Percentiles rank a stretch among this genome's conserved stretches.
Evolutionary conservation across 179 eudicot species (phyloP).

Genomic region (Corrigiola litoralis): DNA sequence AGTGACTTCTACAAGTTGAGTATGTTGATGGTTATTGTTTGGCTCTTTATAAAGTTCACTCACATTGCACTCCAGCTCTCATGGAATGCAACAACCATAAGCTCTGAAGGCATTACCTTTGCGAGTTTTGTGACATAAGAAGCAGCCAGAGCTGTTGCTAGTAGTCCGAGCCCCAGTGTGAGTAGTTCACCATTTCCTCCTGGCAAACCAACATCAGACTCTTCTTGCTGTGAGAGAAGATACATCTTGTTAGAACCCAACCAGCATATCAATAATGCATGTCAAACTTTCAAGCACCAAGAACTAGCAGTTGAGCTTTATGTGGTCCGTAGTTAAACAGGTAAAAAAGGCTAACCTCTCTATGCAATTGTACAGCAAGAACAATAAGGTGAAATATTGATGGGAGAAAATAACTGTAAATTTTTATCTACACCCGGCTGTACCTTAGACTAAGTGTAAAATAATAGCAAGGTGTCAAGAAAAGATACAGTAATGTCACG

Average conservation of each 20-base stretch:
- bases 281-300: too few species aligned
- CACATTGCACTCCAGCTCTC: background rate
- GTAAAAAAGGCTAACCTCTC: too few species aligned
- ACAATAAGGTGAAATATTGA: too few species aligned
- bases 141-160: slow-evolving; percentile 86
- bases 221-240: slow-evolving; percentile 69
- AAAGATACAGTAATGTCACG: too few species aligned
- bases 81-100: background rate
- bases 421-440: too few species aligned
- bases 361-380: too few species aligned
- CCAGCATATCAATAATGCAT: background rate
- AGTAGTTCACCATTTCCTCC: slow-evolving; percentile 73
- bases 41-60: background rate
- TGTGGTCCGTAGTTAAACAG: background rate
- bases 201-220: slow-evolving; percentile 47
- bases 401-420: too few species aligned
- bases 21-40: background rate
- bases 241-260: background rate
- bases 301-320: background rate
- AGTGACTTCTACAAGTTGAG: background rate
- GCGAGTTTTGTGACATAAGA: slow-evolving; percentile 83
- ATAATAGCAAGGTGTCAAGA: too few species aligned
- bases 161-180: slow-evolving; percentile 82
- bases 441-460: too few species aligned
- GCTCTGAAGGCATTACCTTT: slow-evolving; percentile 39